Base-by-base conservation (phyloP, 1,139 yeast genomes). In the Candida albicans region DNA sequence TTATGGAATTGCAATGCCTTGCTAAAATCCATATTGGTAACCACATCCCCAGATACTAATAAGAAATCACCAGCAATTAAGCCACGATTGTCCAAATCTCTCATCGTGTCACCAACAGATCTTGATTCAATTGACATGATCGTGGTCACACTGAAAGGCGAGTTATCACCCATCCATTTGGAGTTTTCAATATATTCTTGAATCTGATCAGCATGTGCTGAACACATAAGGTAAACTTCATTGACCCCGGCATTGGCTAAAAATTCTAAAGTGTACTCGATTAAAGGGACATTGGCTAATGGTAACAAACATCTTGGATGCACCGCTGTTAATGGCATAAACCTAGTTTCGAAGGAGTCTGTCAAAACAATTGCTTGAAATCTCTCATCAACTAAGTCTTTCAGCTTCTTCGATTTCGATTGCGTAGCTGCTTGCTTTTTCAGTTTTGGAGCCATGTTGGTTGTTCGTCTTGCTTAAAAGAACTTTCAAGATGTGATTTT, bases 61-160 rank as follows among this genome's bases (percentile, higher is more conserved):
- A 95, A 69, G 57, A 93, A 93, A 65, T 93, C 99, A 11, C 95
- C 89, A 3, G 87, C 80, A 44, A 93, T 88, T 47, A 91, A 68
- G 1, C 97, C 96, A 58, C 96, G 77, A 49, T 88, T 84, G 63
- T 93, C 99, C 50, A 93, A 71, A 61, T 91, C 98, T 62, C 99
- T 79, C 95, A 93, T 86, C 27, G 96, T 96, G 68, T 93, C 99
- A 52, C 99, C 99, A 5, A 91, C 95, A 14, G 96, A 87, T 61
- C 91, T 73, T 12, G 95, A 84, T 61, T 91, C 97, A 36, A 90
- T 80, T n/a, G 95, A 81, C 73, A 87, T 79, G 42, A 93, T 78
- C 3, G 95, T 84, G 40, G 81, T 80, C 37, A 93, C 75, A 45
- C 79, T 76, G 65, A 93, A 91, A 1, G 97, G 96, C 2, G 95